Evolutionary conservation across 108 stramenopile genomes (phyloP).

Genomic region (Heterococcus sp.): DNA sequence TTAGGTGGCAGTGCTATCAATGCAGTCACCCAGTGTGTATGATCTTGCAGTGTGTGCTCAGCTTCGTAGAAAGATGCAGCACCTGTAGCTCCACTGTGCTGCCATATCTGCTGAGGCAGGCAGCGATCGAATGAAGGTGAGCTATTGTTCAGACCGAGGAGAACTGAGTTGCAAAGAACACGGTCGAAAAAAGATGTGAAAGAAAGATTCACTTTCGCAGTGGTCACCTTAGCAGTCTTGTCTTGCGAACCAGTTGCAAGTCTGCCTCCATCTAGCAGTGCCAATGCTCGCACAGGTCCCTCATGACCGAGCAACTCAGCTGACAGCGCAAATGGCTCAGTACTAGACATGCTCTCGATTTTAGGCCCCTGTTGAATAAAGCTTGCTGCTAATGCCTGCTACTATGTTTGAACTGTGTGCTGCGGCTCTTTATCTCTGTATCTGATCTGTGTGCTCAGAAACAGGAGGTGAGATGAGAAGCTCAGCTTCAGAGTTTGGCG

Average conservation of each 20-base stretch:
- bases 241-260: neutral
- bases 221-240: neutral
- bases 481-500: no score
- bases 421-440: no score
- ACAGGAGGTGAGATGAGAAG: no score
- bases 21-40: slow-evolving; percentile 40
- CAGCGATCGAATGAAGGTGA: neutral
- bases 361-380: no score
- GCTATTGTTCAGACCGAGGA: neutral
- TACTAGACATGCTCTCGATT: no score
- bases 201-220: neutral
- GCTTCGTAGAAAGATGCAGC: neutral
- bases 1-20: slow-evolving; percentile 12
- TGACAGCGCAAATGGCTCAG: neutral
- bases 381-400: no score
- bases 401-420: no score
- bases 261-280: neutral
- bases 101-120: neutral
- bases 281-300: neutral
- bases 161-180: neutral
- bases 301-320: neutral
- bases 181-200: neutral
- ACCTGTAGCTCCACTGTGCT: neutral
- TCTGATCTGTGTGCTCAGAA: no score
- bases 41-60: slow-evolving; percentile 16